Conservation (phyloP, 1,139 yeast species). For the Candida pseudocylindracea region DNA sequence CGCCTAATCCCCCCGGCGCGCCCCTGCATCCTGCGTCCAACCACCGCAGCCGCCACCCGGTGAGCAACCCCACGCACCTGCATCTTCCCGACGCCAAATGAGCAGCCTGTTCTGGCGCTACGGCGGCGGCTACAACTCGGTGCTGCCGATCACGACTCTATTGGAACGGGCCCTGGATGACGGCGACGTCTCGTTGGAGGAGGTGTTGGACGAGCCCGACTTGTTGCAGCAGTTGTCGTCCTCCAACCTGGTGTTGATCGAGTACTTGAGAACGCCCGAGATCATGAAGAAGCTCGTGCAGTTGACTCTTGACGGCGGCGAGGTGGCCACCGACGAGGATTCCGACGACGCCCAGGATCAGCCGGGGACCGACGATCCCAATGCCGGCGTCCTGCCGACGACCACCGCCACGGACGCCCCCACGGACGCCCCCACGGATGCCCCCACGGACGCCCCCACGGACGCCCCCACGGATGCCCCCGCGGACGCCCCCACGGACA, state of each 20-base stretch:
- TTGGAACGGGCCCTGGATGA: constrained; percentile 8
- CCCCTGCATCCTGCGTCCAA: no score
- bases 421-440: no score
- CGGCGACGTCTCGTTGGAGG: constrained; percentile 16
- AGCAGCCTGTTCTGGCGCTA: constrained; percentile 84
- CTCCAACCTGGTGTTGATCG: constrained; percentile 63
- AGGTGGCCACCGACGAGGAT: constrained; percentile 8
- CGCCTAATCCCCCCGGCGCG: no score
- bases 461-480: no score
- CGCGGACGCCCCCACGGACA: no score
- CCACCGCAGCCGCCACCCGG: no score
- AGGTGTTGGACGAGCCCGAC: constrained; percentile 70
- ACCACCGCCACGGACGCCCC: no score
- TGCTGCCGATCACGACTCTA: constrained; percentile 51
- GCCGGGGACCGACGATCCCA: neutral
- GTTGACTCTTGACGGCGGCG: constrained; percentile 6
- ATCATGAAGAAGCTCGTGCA: constrained; percentile 45
- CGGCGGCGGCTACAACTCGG: constrained; percentile 63
- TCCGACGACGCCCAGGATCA: neutral
- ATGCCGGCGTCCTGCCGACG: no score
- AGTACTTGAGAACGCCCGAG: constrained; percentile 56
- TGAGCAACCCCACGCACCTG: no score
- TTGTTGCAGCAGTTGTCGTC: constrained; percentile 65
- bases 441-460: no score
- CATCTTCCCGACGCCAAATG: constrained; percentile 12